Conservation (phyloP, 1,284 basidiomycete genomes). For the Ceratobasidium sp. region DNA sequence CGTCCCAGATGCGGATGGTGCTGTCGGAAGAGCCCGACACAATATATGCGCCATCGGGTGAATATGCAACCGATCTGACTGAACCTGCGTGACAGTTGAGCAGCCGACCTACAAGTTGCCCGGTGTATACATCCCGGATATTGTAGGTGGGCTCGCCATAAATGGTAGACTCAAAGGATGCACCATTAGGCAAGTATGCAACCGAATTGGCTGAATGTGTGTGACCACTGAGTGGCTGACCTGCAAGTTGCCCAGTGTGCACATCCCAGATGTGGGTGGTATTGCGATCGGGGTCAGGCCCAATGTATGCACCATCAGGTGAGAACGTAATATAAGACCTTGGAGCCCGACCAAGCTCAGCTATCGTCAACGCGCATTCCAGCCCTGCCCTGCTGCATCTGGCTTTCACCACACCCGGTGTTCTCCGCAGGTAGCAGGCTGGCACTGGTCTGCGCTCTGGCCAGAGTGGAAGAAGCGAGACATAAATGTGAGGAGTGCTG, state of each 20-base stretch:
- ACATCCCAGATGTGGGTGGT: slow-evolving; percentile 38
- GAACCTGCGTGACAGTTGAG: not conserved
- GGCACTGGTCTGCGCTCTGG: not conserved
- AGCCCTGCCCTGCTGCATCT: not conserved
- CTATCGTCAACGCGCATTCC: too few relatives aligned
- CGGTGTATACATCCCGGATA: not conserved
- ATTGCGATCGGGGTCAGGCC: slow-evolving; percentile 31
- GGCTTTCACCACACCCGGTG: not conserved
- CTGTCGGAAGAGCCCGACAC: slow-evolving; percentile 30
- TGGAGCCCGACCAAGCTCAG: not conserved
- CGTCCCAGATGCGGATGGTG: slow-evolving; percentile 35
- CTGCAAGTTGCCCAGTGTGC: not conserved
- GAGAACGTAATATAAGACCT: not conserved
- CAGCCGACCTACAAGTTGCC: not conserved
- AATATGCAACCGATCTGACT: not conserved
- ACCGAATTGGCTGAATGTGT: not conserved
- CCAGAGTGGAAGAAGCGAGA: not conserved
- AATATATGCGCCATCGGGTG: slow-evolving; percentile 19
- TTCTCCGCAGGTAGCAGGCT: not conserved
- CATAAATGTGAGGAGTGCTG: slow-evolving; percentile 6
- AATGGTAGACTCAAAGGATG: too few relatives aligned
- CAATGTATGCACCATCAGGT: slow-evolving; percentile 6
- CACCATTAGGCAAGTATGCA: not conserved
- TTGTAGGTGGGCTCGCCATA: too few relatives aligned
- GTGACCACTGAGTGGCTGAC: not conserved